These are phyloP conservation scores for Metschnikowia vanudenii DNA, from an alignment of 805 yeast species.

Conservation along the genomic window DNA sequence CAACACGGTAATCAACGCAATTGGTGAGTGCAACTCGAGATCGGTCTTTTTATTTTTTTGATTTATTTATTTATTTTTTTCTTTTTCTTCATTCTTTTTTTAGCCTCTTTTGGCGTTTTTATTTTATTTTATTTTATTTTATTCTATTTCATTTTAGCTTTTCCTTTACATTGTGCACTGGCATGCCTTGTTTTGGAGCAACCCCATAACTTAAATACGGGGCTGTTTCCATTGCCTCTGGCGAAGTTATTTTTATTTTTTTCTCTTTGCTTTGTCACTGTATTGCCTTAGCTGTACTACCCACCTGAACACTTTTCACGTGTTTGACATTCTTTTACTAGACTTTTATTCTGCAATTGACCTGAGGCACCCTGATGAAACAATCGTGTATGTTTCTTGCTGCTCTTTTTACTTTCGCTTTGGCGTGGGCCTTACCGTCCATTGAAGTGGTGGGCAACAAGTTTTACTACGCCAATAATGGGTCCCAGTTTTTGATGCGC, in stretches of 20 bases:
- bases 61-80: background rate
- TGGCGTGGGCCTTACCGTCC: constrained; percentile 26
- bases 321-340: background rate
- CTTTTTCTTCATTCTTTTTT: background rate
- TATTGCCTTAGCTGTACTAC: too few relatives aligned
- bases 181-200: too few relatives aligned
- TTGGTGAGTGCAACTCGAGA: background rate
- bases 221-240: too few relatives aligned
- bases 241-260: too few relatives aligned
- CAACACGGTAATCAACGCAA: background rate
- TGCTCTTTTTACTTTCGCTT: constrained; percentile 12
- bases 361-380: too few relatives aligned
- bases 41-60: too few relatives aligned
- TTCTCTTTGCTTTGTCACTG: too few relatives aligned
- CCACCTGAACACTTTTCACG: too few relatives aligned
- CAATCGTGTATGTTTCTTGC: constrained; percentile 12
- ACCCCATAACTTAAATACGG: too few relatives aligned
- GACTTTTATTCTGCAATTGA: background rate
- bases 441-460: constrained; percentile 74
- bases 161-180: too few relatives aligned
- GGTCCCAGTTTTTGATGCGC: constrained; percentile 72
- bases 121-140: too few relatives aligned
- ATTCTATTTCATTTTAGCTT: too few relatives aligned
- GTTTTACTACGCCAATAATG: constrained; percentile 73
- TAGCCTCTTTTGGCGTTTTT: background rate